Conservation (phyloP, 495 filamentous ascomycete species). For the Daldinia decipiens region DNA sequence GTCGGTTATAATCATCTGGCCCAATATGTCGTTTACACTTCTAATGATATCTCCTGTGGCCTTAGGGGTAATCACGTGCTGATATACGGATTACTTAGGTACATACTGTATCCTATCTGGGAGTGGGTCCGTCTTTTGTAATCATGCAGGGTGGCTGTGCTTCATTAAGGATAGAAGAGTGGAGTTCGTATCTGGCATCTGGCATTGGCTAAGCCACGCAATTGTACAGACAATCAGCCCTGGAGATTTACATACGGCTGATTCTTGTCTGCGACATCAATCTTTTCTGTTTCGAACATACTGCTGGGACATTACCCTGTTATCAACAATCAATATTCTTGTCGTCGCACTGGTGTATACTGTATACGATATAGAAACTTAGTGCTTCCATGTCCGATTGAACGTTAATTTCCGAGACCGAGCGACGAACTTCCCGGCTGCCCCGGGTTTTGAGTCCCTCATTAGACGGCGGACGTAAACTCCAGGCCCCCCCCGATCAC, state of each 20-base stretch:
- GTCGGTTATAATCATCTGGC: too few species aligned
- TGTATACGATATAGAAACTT: neutral
- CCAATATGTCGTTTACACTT: neutral
- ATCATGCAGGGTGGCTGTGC: constrained; percentile 36
- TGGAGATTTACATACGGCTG: constrained; percentile 30
- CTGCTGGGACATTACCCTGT: neutral
- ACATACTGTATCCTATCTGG: neutral
- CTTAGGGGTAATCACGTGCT: neutral
- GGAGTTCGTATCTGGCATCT: constrained; percentile 22
- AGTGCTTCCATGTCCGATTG: neutral
- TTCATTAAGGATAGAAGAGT: neutral
- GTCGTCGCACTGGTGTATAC: constrained; percentile 2
- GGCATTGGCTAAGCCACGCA: constrained; percentile 39
- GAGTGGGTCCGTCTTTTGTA: neutral
- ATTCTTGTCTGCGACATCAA: constrained; percentile 27
- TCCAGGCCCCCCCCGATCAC: neutral
- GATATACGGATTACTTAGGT: neutral
- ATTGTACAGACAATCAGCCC: constrained; percentile 8
- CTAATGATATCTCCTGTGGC: neutral
- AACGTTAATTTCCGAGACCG: constrained; percentile 9
- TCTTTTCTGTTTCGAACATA: neutral
- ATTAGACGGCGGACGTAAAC: constrained; percentile 6
- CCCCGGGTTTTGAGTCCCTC: constrained; percentile 21
- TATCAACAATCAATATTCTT: constrained; percentile 13
- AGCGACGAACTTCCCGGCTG: constrained; percentile 20